These are phyloP conservation scores for Hypomontagnella submonticulosa DNA, from an alignment of 495 filamentous ascomycete species.

Conservation along the genomic window DNA sequence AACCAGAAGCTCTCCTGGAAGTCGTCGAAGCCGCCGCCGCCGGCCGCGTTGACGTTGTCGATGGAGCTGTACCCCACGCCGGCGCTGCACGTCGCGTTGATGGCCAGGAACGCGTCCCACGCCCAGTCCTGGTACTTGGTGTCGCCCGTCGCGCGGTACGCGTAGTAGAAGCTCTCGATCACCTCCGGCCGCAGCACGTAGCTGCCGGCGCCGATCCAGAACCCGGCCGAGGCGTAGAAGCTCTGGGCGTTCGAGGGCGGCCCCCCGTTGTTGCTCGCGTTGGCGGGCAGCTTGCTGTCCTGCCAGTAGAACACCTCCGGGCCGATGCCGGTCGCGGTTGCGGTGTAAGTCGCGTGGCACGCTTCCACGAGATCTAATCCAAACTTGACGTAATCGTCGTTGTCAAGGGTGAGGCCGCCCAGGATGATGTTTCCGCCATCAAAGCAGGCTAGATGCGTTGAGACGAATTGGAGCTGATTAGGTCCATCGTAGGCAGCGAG, in stretches of 20 bases:
- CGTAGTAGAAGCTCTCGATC: slow-evolving; percentile 89
- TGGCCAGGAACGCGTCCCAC: slow-evolving; percentile 80
- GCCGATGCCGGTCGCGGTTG: slow-evolving; percentile 77
- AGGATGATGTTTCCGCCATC: slow-evolving; percentile 88
- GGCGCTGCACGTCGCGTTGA: slow-evolving; percentile 72
- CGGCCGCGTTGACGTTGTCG: slow-evolving; percentile 69
- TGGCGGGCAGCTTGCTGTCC: slow-evolving; percentile 50
- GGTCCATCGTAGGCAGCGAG: slow-evolving; percentile 70
- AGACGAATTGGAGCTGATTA: slow-evolving; percentile 56
- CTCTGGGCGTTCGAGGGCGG: slow-evolving; percentile 59
- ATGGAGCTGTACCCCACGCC: slow-evolving; percentile 75
- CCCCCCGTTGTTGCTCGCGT: slow-evolving; percentile 51
- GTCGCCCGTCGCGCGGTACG: slow-evolving; percentile 80
- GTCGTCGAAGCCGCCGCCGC: slow-evolving; percentile 71
- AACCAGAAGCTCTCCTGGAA: slow-evolving; percentile 92
- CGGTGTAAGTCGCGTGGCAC: slow-evolving; percentile 79
- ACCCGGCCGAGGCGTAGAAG: slow-evolving; percentile 75
- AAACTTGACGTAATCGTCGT: slow-evolving; percentile 74
- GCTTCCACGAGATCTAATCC: slow-evolving; percentile 78
- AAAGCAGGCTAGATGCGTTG: slow-evolving; percentile 83
- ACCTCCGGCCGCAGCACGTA: slow-evolving; percentile 88
- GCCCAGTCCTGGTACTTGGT: slow-evolving; percentile 81
- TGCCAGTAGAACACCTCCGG: slow-evolving; percentile 84
- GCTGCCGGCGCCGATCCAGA: slow-evolving; percentile 68
- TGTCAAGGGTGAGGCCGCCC: slow-evolving; percentile 75